Evolutionary conservation across 1,284 basidiomycete genomes (phyloP).

Genomic region (Puccinia polysora): DNA sequence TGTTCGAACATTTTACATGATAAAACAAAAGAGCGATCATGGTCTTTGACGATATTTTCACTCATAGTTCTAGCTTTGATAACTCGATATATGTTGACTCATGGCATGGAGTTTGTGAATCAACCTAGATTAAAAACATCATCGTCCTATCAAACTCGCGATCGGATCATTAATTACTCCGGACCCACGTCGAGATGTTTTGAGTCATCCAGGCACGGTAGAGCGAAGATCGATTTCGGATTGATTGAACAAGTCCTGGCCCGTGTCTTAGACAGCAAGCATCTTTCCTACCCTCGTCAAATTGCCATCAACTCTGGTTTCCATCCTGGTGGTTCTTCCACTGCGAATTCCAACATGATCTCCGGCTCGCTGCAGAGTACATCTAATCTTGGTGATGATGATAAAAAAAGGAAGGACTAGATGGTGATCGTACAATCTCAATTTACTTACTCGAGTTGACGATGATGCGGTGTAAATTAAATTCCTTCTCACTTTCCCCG

Average conservation of each 20-base stretch:
- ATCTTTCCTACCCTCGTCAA: too few species aligned
- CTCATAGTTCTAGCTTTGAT: conserved; percentile 7
- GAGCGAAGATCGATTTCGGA: conserved; percentile 16
- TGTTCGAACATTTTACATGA: not conserved
- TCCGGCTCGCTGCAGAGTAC: too few species aligned
- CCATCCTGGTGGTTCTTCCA: too few species aligned
- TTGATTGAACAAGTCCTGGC: conserved; percentile 1
- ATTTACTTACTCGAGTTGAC: too few species aligned
- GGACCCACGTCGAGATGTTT: conserved; percentile 65
- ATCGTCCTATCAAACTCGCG: conserved; percentile 54
- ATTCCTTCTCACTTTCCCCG: too few species aligned
- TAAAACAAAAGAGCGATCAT: conserved; percentile 23
- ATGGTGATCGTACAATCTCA: too few species aligned
- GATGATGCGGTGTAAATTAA: too few species aligned
- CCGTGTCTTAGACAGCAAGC: too few species aligned
- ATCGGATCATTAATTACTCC: conserved; percentile 76
- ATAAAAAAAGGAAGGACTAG: too few species aligned
- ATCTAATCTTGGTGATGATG: too few species aligned
- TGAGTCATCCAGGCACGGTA: conserved; percentile 19
- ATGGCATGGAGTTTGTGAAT: conserved; percentile 65
- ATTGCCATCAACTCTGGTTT: not conserved
- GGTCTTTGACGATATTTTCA: conserved; percentile 27
- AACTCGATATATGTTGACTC: conserved; percentile 12
- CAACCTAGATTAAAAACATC: conserved; percentile 82
- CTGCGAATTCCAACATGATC: too few species aligned